A percentile compares a stretch with the other conserved stretches of the same genome.
Evolutionary conservation across 768 basidiomycete species (phyloP).

Genomic region (Auriculariales sp.): DNA sequence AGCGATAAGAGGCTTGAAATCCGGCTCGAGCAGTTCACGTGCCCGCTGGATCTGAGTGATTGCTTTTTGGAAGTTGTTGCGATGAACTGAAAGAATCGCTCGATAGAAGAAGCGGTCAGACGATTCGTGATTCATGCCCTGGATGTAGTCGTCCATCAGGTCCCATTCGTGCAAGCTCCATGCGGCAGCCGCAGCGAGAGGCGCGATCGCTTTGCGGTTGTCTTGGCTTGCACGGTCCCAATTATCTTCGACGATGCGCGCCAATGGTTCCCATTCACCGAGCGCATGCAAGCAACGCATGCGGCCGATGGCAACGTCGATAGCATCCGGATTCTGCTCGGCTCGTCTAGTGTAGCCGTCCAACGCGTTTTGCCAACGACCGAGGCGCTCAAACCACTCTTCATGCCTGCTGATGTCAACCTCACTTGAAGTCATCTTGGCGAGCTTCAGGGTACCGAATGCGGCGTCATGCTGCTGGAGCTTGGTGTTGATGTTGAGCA

Average conservation of each 20-base stretch:
- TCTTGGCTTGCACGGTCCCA: slow-evolving; percentile 78
- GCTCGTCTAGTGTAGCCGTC: slow-evolving; percentile 70
- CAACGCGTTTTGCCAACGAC: slow-evolving; percentile 90
- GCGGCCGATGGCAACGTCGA: slow-evolving; percentile 70
- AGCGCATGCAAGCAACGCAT: slow-evolving; percentile 96
- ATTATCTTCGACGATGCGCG: slow-evolving; percentile 69
- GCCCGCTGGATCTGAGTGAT: slow-evolving; percentile 82
- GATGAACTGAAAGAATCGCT: slow-evolving; percentile 89
- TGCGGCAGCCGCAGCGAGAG: slow-evolving; percentile 91
- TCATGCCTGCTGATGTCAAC: slow-evolving; percentile 89
- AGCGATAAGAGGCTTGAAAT: slow-evolving; percentile 80
- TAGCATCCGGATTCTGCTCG: slow-evolving; percentile 56
- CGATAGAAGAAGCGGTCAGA: slow-evolving; percentile 92
- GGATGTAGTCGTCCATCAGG: slow-evolving; percentile 93
- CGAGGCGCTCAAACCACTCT: slow-evolving; percentile 95
- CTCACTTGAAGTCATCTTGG: slow-evolving; percentile 44
- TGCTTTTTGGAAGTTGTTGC: slow-evolving; percentile 90
- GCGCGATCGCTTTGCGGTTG: slow-evolving; percentile 80
- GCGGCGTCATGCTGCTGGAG: slow-evolving; percentile 96
- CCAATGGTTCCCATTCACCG: slow-evolving; percentile 92
- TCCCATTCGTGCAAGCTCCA: slow-evolving; percentile 98
- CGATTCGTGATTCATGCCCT: slow-evolving; percentile 83
- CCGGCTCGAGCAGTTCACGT: slow-evolving; percentile 80
- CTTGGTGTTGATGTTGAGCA: slow-evolving; percentile 92
- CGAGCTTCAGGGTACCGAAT: slow-evolving; percentile 87